These are phyloP conservation scores for Fusarium clavum DNA, from an alignment of 2,329 filamentous ascomycete genomes.

Conservation along the genomic window DNA sequence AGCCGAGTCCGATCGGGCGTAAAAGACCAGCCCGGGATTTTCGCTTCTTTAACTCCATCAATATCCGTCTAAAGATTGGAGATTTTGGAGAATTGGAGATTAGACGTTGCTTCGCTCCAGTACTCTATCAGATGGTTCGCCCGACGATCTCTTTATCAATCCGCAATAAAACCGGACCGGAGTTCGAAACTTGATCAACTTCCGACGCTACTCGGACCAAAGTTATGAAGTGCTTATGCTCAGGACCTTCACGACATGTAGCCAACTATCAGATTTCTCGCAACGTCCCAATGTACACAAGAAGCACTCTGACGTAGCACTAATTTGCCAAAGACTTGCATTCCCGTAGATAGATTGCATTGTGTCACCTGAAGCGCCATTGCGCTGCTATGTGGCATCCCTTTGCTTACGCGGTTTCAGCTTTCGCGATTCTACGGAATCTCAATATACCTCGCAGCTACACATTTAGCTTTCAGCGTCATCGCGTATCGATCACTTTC, in stretches of 20 bases:
- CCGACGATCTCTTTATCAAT: conserved; percentile 28
- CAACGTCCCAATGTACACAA: background rate
- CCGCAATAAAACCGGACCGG: background rate
- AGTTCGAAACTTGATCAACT: conserved; percentile 12
- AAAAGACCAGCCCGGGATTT: conserved; percentile 38
- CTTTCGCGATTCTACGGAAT: conserved; percentile 35
- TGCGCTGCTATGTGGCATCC: conserved; percentile 19
- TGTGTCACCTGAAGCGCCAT: conserved; percentile 10
- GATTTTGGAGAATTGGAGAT: conserved; percentile 27
- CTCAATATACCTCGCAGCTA: conserved; percentile 27
- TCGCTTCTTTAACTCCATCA: conserved; percentile 31
- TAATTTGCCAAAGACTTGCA: conserved; percentile 8
- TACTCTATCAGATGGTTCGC: conserved; percentile 9
- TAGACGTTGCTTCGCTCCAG: background rate
- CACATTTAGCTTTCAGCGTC: conserved; percentile 14
- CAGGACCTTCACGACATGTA: background rate
- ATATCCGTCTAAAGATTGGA: conserved; percentile 17
- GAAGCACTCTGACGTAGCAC: conserved; percentile 17
- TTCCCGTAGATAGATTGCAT: conserved; percentile 27
- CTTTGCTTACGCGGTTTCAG: conserved; percentile 31
- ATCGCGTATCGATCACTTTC: conserved; percentile 26
- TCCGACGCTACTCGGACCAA: conserved; percentile 20
- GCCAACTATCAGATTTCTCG: background rate
- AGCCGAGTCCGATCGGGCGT: conserved; percentile 44
- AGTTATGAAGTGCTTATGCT: conserved; percentile 21